Base-by-base conservation (phyloP, 371 early-diverging fungal genomes). In the Saksenaea oblongispora region DNA sequence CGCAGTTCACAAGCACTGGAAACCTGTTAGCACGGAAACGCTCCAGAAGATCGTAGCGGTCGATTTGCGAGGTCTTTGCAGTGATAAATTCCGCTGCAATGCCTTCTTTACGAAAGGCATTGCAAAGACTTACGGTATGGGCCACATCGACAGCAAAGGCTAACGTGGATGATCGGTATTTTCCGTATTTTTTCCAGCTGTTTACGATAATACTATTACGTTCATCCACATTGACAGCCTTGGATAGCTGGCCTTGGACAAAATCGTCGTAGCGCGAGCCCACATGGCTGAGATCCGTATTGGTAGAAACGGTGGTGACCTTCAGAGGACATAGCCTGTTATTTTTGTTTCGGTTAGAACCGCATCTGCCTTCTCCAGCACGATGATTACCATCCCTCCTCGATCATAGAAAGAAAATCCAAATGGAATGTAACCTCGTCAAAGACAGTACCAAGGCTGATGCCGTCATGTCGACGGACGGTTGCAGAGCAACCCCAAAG, bases 401-500 rank as follows among this genome's bases (percentile, higher is more conserved):
- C 80, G 36, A 98, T 91, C 95, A 98, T 93, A 5, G 89, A 84
- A 10, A 87, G 55, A 55, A 97, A 89, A 35, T 83, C 81, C 59
- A 83, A 80, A 39, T 92, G 88, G 72, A 84, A 98, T 0, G 88
- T 85, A 44, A 98, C 84, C 18, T 90, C 59, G 28, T 95, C 91
- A 71, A 97, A 98, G 2, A 88, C 83, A 0, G 63, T 69, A 4
- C 65, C 64, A 5, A 98, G 76, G 24, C 76, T 79, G 14, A 91
- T 44, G 1, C 94, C 95, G 66, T 98, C 98, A 68, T 92, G 89
- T 14, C 98, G 80, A 26, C 87, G 72, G 11, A 95, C 83, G 0
- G 98, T 97, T 0, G 97, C 98, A 14, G 97, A 94, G 61, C 96
- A 97, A 0, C 97, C 98, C 93, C 95, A 96, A 8, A 95, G 69